A percentile compares a stretch with the other conserved stretches of the same genome.
These are phyloP conservation scores for Delphinella strobiligena DNA, from an alignment of 2,329 filamentous ascomycete species.

Conservation along the genomic window DNA sequence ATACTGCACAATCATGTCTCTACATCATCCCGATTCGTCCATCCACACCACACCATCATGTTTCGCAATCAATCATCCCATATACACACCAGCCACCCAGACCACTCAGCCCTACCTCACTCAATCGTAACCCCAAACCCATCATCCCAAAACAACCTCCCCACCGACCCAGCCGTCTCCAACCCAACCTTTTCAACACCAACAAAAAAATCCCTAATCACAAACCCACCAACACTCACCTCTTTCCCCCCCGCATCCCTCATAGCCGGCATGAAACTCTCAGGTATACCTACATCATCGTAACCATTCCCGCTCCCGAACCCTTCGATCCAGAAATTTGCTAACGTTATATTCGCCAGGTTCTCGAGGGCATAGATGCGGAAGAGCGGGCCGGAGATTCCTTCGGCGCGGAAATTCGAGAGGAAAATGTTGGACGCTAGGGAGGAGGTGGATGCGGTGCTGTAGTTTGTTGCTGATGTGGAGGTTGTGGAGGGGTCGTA, in stretches of 20 bases:
- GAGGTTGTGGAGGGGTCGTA: neutral
- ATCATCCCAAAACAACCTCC: neutral
- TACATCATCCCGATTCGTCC: no score
- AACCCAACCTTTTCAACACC: slow-evolving; percentile 2
- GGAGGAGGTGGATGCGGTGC: slow-evolving; percentile 1
- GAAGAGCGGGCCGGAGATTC: slow-evolving; percentile 2
- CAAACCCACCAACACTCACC: slow-evolving; percentile 1
- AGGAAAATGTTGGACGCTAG: neutral
- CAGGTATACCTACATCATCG: neutral
- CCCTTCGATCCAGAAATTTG: slow-evolving; percentile 2
- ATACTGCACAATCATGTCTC: no score
- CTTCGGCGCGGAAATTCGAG: slow-evolving; percentile 1
- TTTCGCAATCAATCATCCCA: neutral
- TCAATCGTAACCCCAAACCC: slow-evolving; percentile 2
- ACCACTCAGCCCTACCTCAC: no score
- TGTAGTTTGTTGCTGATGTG: slow-evolving; percentile 1
- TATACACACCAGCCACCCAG: neutral
- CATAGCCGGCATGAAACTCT: slow-evolving; percentile 4
- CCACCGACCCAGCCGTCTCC: neutral
- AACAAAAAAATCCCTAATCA: slow-evolving; percentile 2
- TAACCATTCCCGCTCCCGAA: slow-evolving; percentile 2
- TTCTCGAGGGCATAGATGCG: slow-evolving; percentile 3
- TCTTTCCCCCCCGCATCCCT: neutral
- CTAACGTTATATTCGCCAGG: neutral
- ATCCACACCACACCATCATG: no score